These are phyloP conservation scores for Chaetomium sp. DNA, from an alignment of 2,329 filamentous ascomycete species.

Conservation along the genomic window DNA sequence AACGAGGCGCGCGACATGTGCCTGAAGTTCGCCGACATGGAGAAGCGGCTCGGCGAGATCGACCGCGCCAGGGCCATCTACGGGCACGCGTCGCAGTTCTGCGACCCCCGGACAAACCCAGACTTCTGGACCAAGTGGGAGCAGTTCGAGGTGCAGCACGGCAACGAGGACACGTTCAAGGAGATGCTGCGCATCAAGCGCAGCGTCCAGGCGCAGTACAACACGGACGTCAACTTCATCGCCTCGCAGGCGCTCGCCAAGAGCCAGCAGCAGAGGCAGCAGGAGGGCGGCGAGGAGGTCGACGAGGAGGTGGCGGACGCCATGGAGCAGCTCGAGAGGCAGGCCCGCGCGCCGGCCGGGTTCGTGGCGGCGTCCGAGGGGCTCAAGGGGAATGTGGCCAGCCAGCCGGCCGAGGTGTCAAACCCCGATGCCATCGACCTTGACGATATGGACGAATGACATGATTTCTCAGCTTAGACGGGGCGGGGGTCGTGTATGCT, in stretches of 20 bases:
- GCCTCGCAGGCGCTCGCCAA: conserved; percentile 91
- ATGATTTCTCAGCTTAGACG: conserved; percentile 26
- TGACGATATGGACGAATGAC: conserved; percentile 68
- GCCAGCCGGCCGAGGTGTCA: conserved; percentile 50
- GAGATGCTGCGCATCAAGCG: conserved; percentile 98
- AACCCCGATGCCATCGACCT: conserved; percentile 88
- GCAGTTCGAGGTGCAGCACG: conserved; percentile 93
- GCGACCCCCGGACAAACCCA: conserved; percentile 86
- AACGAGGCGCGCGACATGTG: conserved; percentile 96
- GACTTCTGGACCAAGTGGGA: conserved; percentile 98
- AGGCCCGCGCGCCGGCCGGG: conserved; percentile 83
- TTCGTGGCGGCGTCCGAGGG: conserved; percentile 87
- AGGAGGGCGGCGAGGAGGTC: conserved; percentile 46
- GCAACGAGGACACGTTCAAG: conserved; percentile 99
- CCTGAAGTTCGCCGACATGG: conserved; percentile 84
- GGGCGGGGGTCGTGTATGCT: conserved; percentile 22
- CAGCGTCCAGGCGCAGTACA: conserved; percentile 96
- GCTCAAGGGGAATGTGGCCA: conserved; percentile 61
- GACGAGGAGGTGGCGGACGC: conserved; percentile 67
- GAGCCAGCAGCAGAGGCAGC: conserved; percentile 62
- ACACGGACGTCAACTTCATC: conserved; percentile 98
- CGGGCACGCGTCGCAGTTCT: conserved; percentile 95
- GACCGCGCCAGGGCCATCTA: conserved; percentile 95
- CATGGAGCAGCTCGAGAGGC: conserved; percentile 85
- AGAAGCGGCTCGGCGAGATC: conserved; percentile 61